Base-by-base conservation (phyloP, 176 grass and related monocot genomes). In the Guadua angustifolia region DNA sequence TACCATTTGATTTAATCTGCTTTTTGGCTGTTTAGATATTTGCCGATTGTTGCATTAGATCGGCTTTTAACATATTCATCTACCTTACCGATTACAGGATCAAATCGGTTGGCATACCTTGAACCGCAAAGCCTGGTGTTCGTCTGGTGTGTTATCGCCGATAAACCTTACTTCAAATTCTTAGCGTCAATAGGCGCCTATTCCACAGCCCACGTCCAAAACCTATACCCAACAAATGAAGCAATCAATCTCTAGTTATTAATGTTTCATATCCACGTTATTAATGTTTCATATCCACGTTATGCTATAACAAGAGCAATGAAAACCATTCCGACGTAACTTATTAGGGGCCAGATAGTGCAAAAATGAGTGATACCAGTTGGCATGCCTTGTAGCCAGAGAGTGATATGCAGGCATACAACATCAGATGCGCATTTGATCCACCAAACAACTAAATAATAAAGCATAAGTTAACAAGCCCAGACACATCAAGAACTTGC, bases 191-290 rank as follows among this genome's bases (percentile, higher is more conserved):
- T n/a, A n/a, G n/a, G n/a, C 96, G 44, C 96, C 96, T 72, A 99
- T 95, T 73, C 96, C 96, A 53, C 93, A 95, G 32, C 96, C 96
- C 36, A 95, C 96, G 83, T 99, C 96, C 81, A 99, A 90, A 58
- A 92, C 96, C 96, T 99, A 70, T 25, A 92, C 21, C 18, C 61
- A 52, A 79, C 15, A 84, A 60, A 75, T 26, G 16, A 69, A 76
- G 44, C 26, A 85, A 29, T 75, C 2, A 58, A 57, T 57, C 1
- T 64, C 69, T 36, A 66, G 13, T 87, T 84, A 73, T 74, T 26
- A 45, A 43, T 52, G n/a, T n/a, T n/a, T n/a, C n/a, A n/a, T n/a
- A n/a, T n/a, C n/a, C n/a, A n/a, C n/a, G n/a, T n/a, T n/a, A n/a
- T n/a, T n/a, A n/a, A n/a, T n/a, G n/a, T 66, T 66, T 42, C 71